These are phyloP conservation scores for Pelargonium australe DNA, from an alignment of 441 rosid genomes.

Conservation along the genomic window DNA sequence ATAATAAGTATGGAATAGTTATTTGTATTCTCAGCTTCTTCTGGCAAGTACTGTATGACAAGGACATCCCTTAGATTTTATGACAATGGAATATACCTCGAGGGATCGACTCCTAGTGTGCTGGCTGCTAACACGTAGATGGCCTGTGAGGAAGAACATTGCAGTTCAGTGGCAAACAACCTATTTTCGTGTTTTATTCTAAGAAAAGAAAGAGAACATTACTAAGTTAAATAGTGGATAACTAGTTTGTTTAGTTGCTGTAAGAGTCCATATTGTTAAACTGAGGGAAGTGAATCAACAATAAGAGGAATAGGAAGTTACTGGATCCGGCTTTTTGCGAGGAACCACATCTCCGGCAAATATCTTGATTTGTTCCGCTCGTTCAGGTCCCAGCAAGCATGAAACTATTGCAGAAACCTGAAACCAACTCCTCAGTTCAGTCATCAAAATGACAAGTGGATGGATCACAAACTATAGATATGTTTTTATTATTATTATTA, in stretches of 20 bases:
- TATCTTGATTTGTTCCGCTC: constrained; percentile 76
- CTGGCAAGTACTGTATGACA: not conserved
- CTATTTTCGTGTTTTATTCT: not conserved
- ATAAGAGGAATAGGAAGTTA: constrained; percentile 21
- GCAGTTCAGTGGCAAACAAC: constrained; percentile 8
- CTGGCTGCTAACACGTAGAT: constrained; percentile 80
- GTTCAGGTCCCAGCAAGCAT: constrained; percentile 79
- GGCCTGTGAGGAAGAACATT: constrained; percentile 46
- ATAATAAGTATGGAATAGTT: too few species aligned
- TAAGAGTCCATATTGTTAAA: not conserved
- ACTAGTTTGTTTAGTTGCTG: not conserved
- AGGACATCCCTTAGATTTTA: not conserved
- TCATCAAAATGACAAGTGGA: constrained; percentile 12
- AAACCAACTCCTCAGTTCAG: constrained; percentile 17
- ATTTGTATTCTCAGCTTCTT: not conserved
- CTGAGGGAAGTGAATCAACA: not conserved
- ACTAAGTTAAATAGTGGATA: not conserved
- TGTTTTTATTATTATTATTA: too few species aligned
- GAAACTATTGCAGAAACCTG: constrained; percentile 93
- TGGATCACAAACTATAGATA: not conserved
- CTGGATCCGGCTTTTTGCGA: constrained; percentile 92
- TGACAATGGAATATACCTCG: constrained; percentile 48
- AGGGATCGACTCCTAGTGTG: constrained; percentile 76
- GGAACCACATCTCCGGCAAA: constrained; percentile 98
- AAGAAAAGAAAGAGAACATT: too few species aligned